Percentiles rank a stretch among this genome's conserved stretches.
These are phyloP conservation scores for Eucalyptus polybractea DNA, from an alignment of 345 rosid genomes.

Conservation along the genomic window DNA sequence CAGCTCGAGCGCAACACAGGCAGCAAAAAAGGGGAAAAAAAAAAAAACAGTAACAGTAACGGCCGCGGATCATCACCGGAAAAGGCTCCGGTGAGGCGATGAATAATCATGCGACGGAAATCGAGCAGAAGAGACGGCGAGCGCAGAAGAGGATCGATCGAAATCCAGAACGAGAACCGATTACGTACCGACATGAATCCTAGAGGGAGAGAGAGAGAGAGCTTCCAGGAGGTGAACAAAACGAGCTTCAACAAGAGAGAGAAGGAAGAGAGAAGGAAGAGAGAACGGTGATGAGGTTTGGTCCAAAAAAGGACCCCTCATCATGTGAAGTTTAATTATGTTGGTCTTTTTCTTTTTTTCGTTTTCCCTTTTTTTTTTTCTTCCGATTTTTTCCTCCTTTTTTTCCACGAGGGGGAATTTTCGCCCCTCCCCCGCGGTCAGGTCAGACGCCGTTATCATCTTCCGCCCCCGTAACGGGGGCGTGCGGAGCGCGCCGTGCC, in stretches of 20 bases:
- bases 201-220: not conserved
- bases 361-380: not conserved
- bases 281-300: not conserved
- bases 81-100: not conserved
- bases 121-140: not conserved
- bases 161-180: not conserved
- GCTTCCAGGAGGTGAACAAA: not conserved
- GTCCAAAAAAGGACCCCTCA: not conserved
- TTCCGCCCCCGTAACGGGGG: not conserved
- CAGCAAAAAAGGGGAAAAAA: not conserved
- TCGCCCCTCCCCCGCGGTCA: not conserved
- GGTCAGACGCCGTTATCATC: not conserved
- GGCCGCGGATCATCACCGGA: not conserved
- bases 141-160: not conserved
- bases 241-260: not conserved
- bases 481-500: not conserved
- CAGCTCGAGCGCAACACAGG: not conserved
- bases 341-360: not conserved
- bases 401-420: not conserved
- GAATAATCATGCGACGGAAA: not conserved
- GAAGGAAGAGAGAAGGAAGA: not conserved
- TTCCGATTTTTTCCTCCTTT: not conserved
- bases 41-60: not conserved
- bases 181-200: conserved; percentile 1
- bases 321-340: not conserved